Conservation (phyloP, 148 eudicot species). For the Rhododendron ferrugineum region DNA sequence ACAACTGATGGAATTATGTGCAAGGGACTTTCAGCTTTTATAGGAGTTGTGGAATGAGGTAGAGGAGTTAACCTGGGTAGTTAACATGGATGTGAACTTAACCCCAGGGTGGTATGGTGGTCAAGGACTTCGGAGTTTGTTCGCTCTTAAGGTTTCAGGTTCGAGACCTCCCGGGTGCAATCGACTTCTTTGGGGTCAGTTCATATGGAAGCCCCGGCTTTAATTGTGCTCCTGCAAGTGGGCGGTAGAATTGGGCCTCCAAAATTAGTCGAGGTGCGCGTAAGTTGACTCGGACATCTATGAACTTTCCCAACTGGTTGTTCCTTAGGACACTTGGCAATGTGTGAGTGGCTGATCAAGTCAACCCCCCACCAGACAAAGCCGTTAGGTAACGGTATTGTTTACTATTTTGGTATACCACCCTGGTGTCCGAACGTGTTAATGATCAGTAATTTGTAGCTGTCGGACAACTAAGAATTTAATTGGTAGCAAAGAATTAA, state of each 20-base stretch:
- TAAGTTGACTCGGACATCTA: no score
- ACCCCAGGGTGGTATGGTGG: no score
- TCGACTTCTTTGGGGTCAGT: no score
- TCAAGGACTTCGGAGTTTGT: no score
- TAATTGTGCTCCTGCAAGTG: no score
- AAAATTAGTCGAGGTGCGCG: no score
- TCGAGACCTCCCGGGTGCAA: no score
- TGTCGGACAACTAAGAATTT: not conserved
- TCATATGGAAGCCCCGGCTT: no score
- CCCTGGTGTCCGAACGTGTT: not conserved
- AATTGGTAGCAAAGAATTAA: not conserved
- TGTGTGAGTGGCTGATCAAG: not conserved
- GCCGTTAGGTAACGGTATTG: not conserved
- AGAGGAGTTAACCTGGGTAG: not conserved
- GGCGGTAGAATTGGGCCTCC: no score
- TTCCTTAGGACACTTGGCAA: not conserved
- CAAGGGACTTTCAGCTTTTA: not conserved
- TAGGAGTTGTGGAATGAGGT: not conserved
- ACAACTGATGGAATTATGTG: not conserved
- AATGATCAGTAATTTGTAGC: not conserved
- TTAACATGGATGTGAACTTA: not conserved
- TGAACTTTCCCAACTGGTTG: not conserved
- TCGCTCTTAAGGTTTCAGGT: no score
- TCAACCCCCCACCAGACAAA: conserved; percentile 7
- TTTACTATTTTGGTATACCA: not conserved